These are phyloP conservation scores for Leucaena leucocephala DNA, from an alignment of 306 rosid genomes.

Conservation along the genomic window DNA sequence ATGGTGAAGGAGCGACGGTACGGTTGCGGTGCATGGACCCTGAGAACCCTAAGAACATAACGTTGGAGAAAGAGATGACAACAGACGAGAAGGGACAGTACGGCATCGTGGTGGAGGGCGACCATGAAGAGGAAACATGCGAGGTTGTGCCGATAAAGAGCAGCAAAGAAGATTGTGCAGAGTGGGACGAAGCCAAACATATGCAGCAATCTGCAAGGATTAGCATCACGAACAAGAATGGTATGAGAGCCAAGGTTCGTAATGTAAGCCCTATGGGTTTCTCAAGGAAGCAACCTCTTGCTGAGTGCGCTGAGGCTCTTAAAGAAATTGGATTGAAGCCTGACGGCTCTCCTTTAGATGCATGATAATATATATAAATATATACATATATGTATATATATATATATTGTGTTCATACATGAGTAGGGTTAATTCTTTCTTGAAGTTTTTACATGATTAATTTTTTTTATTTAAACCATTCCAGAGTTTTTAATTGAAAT, in stretches of 20 bases:
- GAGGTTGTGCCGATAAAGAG: conserved; percentile 51
- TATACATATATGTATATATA: no score
- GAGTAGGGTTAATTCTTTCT: not conserved
- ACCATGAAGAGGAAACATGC: conserved; percentile 67
- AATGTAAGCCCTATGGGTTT: conserved; percentile 64
- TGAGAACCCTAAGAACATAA: conserved; percentile 20
- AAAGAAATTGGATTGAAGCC: conserved; percentile 49
- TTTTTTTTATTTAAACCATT: no score
- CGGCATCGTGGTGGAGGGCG: conserved; percentile 49
- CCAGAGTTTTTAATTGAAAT: no score
- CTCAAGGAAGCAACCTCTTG: conserved; percentile 37
- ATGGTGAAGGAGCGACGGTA: conserved; percentile 51
- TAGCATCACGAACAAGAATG: conserved; percentile 56
- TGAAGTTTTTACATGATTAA: no score
- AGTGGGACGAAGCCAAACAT: conserved; percentile 28
- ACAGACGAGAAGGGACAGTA: conserved; percentile 48
- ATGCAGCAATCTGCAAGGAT: conserved; percentile 39
- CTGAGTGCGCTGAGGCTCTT: conserved; percentile 46
- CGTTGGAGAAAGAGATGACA: conserved; percentile 36
- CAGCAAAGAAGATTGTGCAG: conserved; percentile 37
- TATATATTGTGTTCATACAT: not conserved
- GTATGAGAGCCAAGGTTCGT: conserved; percentile 45
- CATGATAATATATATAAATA: no score
- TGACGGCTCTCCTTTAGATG: not conserved
- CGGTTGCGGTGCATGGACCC: conserved; percentile 45